Evolutionary conservation across 2,329 filamentous ascomycete species (phyloP).

Genomic region (Xylariomycetidae sp.): DNA sequence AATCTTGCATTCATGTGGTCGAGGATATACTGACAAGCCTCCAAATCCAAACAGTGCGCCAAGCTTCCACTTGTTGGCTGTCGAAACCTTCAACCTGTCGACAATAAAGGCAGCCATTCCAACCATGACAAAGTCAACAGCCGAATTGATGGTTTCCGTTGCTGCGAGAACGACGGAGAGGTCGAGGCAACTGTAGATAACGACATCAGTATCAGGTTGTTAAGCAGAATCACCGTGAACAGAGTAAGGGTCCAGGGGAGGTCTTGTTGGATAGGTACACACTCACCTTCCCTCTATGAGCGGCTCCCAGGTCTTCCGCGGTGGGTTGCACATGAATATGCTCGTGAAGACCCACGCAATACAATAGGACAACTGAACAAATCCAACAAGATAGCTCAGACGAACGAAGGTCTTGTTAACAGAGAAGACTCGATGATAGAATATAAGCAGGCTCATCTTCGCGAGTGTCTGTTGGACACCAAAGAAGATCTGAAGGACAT

Average conservation of each 20-base stretch:
- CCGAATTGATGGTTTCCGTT: background rate
- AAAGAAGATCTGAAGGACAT: too few species aligned
- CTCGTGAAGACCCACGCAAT: background rate
- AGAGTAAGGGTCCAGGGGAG: too few species aligned
- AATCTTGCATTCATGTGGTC: too few species aligned
- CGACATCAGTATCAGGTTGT: too few species aligned
- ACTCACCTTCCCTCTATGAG: background rate
- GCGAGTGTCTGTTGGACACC: background rate
- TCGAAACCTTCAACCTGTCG: background rate
- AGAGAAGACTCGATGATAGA: conserved; percentile 1
- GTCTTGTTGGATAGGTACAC: too few species aligned
- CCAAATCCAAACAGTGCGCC: too few species aligned
- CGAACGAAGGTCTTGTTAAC: background rate
- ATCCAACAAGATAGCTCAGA: background rate
- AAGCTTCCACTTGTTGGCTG: too few species aligned
- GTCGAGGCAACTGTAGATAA: background rate
- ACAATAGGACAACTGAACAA: background rate
- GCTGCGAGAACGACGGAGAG: background rate
- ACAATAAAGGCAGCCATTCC: background rate
- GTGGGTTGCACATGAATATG: background rate
- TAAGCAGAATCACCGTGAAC: too few species aligned
- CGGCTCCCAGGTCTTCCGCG: background rate
- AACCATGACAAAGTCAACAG: conserved; percentile 1
- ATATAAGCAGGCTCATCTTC: background rate
- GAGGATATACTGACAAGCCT: too few species aligned